Base-by-base conservation (phyloP, 345 rosid genomes). In the Geranium brycei region DNA sequence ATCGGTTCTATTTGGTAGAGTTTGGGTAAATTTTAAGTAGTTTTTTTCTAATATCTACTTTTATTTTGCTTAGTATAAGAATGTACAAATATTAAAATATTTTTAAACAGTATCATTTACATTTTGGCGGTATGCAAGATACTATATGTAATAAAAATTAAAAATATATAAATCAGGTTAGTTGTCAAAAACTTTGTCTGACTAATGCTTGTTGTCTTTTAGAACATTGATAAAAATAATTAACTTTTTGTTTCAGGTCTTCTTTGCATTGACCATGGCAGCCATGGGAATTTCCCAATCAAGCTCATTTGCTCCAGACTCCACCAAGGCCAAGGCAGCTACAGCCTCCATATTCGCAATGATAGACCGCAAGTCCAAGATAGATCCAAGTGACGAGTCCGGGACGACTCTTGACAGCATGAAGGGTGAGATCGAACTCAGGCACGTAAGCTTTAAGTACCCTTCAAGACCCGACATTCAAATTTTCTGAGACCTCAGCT, bases 381-480 rank as follows among this genome's bases (percentile, higher is more conserved):
- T 88, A 56, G 86, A 88, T 70, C 76, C 95, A 0, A 83, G 85
- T 68, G 82, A 84, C 65, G 93, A 86, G 70, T 84, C 89, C 0
- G 97, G 93, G 19, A 68, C 3, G 41, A 79, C 69, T 19, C 59
- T 78, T 40, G 83, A 80, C 5, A 72, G 73, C 14, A 84, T 84
- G 28, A 79, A 67, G 57, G 97, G 97, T 72, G 89, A 91, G 51
- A 83, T 91, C 6, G 87, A 84, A 67, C 71, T 91, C 62, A 78
- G 68, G 17, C 89, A 83, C 69, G 41, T 91, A 14, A 86, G 84
- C 78, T 91, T 91, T 70, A 86, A 66, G 69, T 91, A 91, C 72
- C 92, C 95, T 8, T 75, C 71, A 30, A 78, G 97, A 70, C 92
- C 95, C 1, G 89, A 91, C 64, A 68, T 80, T 73, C 89, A 86